Evolutionary conservation across 805 yeast genomes (phyloP).

Genomic region (Candida nanaspora): DNA sequence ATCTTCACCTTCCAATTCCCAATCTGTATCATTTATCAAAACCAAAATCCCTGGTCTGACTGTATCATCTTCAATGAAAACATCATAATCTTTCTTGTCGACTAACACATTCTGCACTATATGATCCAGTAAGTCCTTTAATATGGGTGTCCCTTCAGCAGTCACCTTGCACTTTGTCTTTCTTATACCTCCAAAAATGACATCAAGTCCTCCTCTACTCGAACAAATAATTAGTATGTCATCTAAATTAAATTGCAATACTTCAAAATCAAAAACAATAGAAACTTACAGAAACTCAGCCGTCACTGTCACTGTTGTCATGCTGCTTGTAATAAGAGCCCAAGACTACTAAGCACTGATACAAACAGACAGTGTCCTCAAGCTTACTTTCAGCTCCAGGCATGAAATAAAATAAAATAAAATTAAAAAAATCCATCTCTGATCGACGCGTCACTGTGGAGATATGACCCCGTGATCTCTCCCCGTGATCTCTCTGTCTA

Average conservation of each 20-base stretch:
- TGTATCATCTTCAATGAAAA: slow-evolving; percentile 74
- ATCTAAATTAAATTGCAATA: not conserved
- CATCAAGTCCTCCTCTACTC: slow-evolving; percentile 74
- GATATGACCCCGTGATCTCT: too few species aligned
- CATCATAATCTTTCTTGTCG: slow-evolving; percentile 56
- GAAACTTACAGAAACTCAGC: slow-evolving; percentile 34
- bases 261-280: not conserved
- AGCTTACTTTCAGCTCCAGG: too few species aligned
- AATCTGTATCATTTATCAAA: slow-evolving; percentile 87
- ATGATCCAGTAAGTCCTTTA: slow-evolving; percentile 46
- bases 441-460: too few species aligned
- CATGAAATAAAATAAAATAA: too few species aligned
- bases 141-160: slow-evolving; percentile 27
- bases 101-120: slow-evolving; percentile 49
- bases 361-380: too few species aligned
- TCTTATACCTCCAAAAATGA: slow-evolving; percentile 56
- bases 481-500: too few species aligned
- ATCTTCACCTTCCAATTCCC: slow-evolving; percentile 92
- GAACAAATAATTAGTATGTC: too few species aligned
- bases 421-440: too few species aligned
- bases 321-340: not conserved
- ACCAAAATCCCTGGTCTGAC: slow-evolving; percentile 91
- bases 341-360: not conserved
- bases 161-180: slow-evolving; percentile 42
- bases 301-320: slow-evolving; percentile 27